Evolutionary conservation across 257 asterid genomes (phyloP), one percentile per base, ranked within the genome.

Genomic region (Rhazya stricta): DNA sequence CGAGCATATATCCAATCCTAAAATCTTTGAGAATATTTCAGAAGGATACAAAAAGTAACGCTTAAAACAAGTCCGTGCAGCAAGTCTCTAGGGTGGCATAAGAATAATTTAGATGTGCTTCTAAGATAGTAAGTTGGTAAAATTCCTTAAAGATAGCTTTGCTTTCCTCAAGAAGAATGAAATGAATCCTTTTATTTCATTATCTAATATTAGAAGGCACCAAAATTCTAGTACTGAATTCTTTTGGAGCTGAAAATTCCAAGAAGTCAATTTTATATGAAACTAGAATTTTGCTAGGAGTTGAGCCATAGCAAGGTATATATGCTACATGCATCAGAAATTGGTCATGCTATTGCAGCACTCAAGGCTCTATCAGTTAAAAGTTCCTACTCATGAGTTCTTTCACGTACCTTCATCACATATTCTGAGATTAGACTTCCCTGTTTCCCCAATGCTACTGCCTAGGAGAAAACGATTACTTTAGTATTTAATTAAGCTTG

Each of bases 1-100:
- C 73, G 96, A 94, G 76, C 97, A 94, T 62, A 77, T 77, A 80
- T 91, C 94, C 91, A 94, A 80, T 74, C 98, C 98, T 87, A 94
- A 86, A 88, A 94, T 90, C 97, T 94, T 89, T 90, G 84, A 82
- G 75, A 66, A 84, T 74, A 82, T 83, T 82, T 85, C 85, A 87
- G 89, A 83, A 77, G 69, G 83, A 81, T 41, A 60, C 30, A 79
- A 34, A 80, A 72, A 73, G 74, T 43, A 56, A 66, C 45, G 48
- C 75, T 65, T 75, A 67, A 77, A 29, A 74, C 51, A 30, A 18
- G 69, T 50, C 65, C 75, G 48, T 74, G 45, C 29, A 15, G 48
- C 62, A n/a, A 30, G 18, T 53, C 37, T 13, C n/a, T 36, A 41
- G 63, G 12, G 0, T 25, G 34, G 18, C 41, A 69, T 66, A 16